phyloP scores from a whole-genome alignment of 495 filamentous ascomycete genomes.

The Penicillium atrosanguineum region DNA sequence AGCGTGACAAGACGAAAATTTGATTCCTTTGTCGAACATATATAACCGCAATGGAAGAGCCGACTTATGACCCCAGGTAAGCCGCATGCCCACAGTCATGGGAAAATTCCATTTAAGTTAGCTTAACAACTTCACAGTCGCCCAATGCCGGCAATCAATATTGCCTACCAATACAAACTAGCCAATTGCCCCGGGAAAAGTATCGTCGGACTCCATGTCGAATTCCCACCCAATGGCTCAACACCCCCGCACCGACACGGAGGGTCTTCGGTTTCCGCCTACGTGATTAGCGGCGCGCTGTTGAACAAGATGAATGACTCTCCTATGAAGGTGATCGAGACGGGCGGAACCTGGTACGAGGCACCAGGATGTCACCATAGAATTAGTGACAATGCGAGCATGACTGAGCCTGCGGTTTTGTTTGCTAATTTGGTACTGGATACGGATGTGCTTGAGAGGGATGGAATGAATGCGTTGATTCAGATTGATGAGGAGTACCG shows the following conservation, averaged over 20 bases:
- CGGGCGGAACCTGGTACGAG: constrained; percentile 38
- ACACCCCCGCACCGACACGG: constrained; percentile 44
- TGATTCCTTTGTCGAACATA: no score
- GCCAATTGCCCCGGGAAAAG: constrained; percentile 32
- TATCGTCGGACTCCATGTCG: constrained; percentile 32
- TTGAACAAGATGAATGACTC: constrained; percentile 46
- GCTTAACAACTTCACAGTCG: constrained; percentile 8
- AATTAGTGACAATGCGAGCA: constrained; percentile 38
- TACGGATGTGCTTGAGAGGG: constrained; percentile 28
- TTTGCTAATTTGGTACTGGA: constrained; percentile 35
- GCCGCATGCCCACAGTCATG: neutral
- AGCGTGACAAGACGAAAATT: no score
- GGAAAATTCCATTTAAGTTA: neutral
- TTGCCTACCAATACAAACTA: constrained; percentile 31
- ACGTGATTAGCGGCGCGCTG: constrained; percentile 29
- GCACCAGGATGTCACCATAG: constrained; percentile 45
- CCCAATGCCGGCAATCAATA: constrained; percentile 26
- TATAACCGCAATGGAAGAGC: constrained; percentile 16
- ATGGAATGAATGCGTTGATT: constrained; percentile 26
- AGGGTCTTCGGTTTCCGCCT: constrained; percentile 30
- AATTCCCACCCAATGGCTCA: constrained; percentile 36
- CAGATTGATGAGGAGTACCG: constrained; percentile 33
- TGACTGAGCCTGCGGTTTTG: constrained; percentile 28
- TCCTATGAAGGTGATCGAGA: constrained; percentile 19
- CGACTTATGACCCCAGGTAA: constrained; percentile 20